Evolutionary conservation across 805 yeast species (phyloP), one percentile per base, ranked within the genome.

Genomic region (Dipodascopsis uninucleata): DNA sequence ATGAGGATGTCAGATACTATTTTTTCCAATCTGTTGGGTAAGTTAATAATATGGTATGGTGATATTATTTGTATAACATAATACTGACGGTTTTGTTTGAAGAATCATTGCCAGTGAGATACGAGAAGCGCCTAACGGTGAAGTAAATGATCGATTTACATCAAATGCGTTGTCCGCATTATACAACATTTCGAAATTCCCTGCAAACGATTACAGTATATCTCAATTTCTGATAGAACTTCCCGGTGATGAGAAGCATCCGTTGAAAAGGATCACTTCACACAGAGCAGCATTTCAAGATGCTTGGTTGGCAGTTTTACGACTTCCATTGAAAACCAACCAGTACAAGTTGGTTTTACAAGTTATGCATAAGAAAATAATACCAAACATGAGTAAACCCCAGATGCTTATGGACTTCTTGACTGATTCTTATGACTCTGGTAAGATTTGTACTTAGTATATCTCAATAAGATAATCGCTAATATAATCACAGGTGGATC

Each of bases 391-490:
- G 73, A 73, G 76, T 35, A 81, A 79, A 53, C 95, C 97, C 5
- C 83, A 85, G 33, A 72, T 76, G 49, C 68, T 93, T 36, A 89
- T 93, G 96, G 98, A 90, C 68, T 93, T 90, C 62, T 70, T 90
- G 48, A 87, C 96, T 0, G 95, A 85, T 49, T 81, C 94, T 2
- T 89, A 87, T 61, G 74, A 84, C 54, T 42, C 48, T 3, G 48
- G 49, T 41, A 28, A 18, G 18, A 28, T 5, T 24, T 56, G 18
- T 16, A n/a, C 3, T 26, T n/a, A n/a, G n/a, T n/a, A 21, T 23
- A 14, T 14, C 16, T 14, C 17, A 10, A 14, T 31, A 14, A n/a
- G 9, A 10, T 10, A 69, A 68, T 60, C 31, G 20, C 22, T 22
- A 18, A 16, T 20, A 21, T 8, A 34, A 16, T 5, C 24, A 9